phyloP scores from a whole-genome alignment of 768 basidiomycete species.

The Boletus tylopilopsis region DNA sequence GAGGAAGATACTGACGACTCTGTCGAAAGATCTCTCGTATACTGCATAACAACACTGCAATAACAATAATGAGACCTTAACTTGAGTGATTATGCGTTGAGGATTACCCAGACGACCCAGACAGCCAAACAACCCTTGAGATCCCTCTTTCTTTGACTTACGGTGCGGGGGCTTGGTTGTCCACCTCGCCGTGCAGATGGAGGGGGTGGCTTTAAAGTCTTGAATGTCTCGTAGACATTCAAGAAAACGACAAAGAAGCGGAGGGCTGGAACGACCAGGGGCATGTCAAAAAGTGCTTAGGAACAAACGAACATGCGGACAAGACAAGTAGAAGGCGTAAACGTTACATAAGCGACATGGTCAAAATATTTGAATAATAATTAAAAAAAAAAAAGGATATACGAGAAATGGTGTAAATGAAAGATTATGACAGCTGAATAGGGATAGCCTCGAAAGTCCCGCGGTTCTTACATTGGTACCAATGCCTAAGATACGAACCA shows the following conservation, averaged over 20 bases:
- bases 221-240: constrained; percentile 83
- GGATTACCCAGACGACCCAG: constrained; percentile 81
- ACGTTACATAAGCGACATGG: constrained; percentile 5
- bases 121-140: constrained; percentile 83
- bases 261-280: constrained; percentile 62
- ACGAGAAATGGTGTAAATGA: no score
- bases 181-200: constrained; percentile 48
- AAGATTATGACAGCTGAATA: no score
- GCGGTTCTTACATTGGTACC: constrained; percentile 11
- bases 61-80: constrained; percentile 12
- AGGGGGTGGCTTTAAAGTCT: constrained; percentile 68
- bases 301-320: constrained; percentile 10
- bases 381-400: no score
- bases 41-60: constrained; percentile 60
- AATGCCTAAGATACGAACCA: constrained; percentile 94
- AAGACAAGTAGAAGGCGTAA: not conserved
- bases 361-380: no score
- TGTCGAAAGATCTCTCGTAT: constrained; percentile 67
- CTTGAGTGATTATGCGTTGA: constrained; percentile 6
- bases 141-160: constrained; percentile 74
- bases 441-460: constrained; percentile 17
- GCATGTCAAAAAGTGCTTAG: constrained; percentile 42
- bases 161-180: constrained; percentile 59
- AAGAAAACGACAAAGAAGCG: constrained; percentile 69
- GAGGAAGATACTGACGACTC: constrained; percentile 62